Conservation (phyloP, 495 filamentous ascomycete genomes). For the Penicillium lagena region DNA sequence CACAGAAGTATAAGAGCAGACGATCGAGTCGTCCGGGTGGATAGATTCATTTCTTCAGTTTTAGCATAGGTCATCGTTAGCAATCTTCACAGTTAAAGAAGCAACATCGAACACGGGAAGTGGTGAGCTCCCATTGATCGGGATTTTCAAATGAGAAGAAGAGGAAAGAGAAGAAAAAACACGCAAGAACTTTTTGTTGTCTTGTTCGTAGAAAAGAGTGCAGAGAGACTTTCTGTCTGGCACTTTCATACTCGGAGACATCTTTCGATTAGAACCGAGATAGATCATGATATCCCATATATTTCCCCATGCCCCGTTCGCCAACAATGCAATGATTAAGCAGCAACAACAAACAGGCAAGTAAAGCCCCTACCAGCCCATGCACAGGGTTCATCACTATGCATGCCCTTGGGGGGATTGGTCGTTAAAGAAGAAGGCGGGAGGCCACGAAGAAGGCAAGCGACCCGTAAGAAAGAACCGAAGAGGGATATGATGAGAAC, state of each 20-base stretch:
- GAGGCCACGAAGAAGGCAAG: not conserved
- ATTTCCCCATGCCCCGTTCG: conserved; percentile 30
- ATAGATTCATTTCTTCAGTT: not conserved
- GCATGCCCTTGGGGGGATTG: conserved; percentile 11
- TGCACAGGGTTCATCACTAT: conserved; percentile 27
- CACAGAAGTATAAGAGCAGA: no score
- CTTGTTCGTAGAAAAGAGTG: not conserved
- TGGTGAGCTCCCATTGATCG: not conserved
- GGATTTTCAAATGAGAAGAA: conserved; percentile 1
- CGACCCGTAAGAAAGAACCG: not conserved
- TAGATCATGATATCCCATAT: conserved; percentile 21
- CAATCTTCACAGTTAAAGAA: no score
- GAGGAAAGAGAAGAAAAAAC: not conserved
- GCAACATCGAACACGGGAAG: not conserved
- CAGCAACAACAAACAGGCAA: conserved; percentile 4
- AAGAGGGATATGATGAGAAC: not conserved
- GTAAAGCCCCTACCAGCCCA: conserved; percentile 14
- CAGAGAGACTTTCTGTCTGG: conserved; percentile 7
- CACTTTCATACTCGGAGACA: conserved; percentile 4
- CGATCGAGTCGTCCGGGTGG: not conserved
- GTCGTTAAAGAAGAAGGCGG: not conserved
- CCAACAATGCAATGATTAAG: conserved; percentile 23
- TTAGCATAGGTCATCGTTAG: no score
- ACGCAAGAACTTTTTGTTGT: not conserved
- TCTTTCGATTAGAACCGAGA: conserved; percentile 16